Conservation (phyloP, 2,329 filamentous ascomycete genomes). For the Epichloe scottii region DNA sequence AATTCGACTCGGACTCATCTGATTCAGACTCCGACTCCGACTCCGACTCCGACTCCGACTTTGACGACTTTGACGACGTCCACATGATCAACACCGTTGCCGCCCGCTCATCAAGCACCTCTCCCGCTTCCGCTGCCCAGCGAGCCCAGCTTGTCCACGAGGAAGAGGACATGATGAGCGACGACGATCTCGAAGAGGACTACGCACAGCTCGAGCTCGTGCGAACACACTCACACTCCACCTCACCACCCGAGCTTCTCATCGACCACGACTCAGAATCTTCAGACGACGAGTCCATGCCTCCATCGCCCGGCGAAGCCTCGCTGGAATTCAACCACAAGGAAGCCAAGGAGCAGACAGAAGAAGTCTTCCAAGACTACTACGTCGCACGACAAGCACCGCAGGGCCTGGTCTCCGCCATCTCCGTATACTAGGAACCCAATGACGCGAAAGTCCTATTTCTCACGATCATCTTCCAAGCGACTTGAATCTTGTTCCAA, state of each 20-base stretch:
- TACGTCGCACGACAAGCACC: slow-evolving; percentile 41
- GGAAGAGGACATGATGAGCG: slow-evolving; percentile 25
- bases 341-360: slow-evolving; percentile 31
- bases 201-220: slow-evolving; percentile 54
- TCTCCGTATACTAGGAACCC: slow-evolving; percentile 41
- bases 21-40: slow-evolving; percentile 37
- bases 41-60: slow-evolving; percentile 30
- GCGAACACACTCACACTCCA: slow-evolving; percentile 53
- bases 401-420: slow-evolving; percentile 38
- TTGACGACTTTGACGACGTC: slow-evolving; percentile 39
- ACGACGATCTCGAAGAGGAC: slow-evolving; percentile 50
- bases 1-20: slow-evolving; percentile 43
- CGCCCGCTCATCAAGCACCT: slow-evolving; percentile 30
- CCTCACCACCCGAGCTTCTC: slow-evolving; percentile 52
- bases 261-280: slow-evolving; percentile 58
- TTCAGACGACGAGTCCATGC: slow-evolving; percentile 64
- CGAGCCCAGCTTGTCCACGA: slow-evolving; percentile 25
- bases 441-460: background rate
- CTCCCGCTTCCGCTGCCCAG: slow-evolving; percentile 7
- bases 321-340: slow-evolving; percentile 49
- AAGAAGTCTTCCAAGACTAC: slow-evolving; percentile 38
- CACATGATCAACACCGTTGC: slow-evolving; percentile 40
- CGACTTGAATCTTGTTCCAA: slow-evolving; percentile 5
- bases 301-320: slow-evolving; percentile 52
- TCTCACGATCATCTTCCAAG: slow-evolving; percentile 2